Conservation (phyloP, 2,329 filamentous ascomycete species). For the Xylogone sp. region DNA sequence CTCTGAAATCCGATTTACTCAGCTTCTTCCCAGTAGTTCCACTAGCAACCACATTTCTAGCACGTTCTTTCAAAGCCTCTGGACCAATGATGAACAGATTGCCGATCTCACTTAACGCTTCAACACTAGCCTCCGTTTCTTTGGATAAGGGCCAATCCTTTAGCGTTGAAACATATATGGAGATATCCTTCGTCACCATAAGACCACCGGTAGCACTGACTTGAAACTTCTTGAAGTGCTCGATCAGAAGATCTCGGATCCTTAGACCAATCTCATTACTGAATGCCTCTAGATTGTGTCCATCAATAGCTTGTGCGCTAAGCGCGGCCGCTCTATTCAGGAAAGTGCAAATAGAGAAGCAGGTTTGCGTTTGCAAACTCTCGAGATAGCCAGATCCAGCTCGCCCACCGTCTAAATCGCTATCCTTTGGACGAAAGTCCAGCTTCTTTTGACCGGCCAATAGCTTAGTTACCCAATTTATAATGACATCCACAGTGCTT, state of each 20-base stretch:
- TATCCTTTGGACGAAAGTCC: slow-evolving; percentile 68
- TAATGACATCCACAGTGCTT: slow-evolving; percentile 60
- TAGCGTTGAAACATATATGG: slow-evolving; percentile 84
- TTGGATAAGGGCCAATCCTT: slow-evolving; percentile 75
- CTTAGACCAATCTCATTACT: slow-evolving; percentile 79
- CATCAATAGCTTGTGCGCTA: slow-evolving; percentile 68
- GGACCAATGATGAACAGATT: slow-evolving; percentile 92
- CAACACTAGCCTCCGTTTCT: slow-evolving; percentile 66
- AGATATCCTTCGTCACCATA: slow-evolving; percentile 94
- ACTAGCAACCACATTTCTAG: slow-evolving; percentile 42
- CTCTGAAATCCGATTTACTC: slow-evolving; percentile 69
- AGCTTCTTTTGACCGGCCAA: slow-evolving; percentile 65
- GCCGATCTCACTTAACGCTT: slow-evolving; percentile 88
- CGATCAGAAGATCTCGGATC: slow-evolving; percentile 74
- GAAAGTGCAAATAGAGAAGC: slow-evolving; percentile 76
- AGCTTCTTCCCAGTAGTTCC: slow-evolving; percentile 47
- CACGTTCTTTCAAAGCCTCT: slow-evolving; percentile 70
- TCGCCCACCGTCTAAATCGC: slow-evolving; percentile 43
- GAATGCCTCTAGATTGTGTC: slow-evolving; percentile 78
- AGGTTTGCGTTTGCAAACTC: slow-evolving; percentile 81
- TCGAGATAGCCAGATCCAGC: slow-evolving; percentile 54
- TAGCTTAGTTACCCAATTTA: slow-evolving; percentile 61
- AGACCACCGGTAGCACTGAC: slow-evolving; percentile 91
- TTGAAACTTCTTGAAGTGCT: slow-evolving; percentile 91
- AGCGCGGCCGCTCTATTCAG: slow-evolving; percentile 63